Evolutionary conservation across 2,329 filamentous ascomycete genomes (phyloP).

Genomic region (Ilyonectria mors-panacis): DNA sequence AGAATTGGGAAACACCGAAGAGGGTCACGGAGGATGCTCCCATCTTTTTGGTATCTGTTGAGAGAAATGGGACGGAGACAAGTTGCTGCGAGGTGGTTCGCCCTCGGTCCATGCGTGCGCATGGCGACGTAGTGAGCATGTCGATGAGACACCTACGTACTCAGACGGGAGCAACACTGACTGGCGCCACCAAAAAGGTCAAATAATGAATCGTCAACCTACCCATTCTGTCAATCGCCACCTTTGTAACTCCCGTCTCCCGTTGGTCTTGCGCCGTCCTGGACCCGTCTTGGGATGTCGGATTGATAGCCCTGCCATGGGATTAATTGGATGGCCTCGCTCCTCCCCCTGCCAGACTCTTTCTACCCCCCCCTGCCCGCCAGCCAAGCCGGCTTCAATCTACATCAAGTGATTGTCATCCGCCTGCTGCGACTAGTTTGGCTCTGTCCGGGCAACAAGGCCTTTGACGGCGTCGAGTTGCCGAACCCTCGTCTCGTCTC

Average conservation of each 20-base stretch:
- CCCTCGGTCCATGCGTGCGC: no score
- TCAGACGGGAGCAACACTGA: background rate
- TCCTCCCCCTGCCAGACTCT: background rate
- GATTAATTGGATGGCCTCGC: slow-evolving; percentile 15
- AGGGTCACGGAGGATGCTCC: background rate
- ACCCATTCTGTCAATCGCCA: background rate
- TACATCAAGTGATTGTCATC: slow-evolving; percentile 17
- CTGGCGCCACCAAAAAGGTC: background rate
- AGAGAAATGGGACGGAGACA: background rate
- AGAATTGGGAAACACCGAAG: background rate
- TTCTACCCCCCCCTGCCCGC: background rate
- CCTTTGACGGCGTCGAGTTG: background rate
- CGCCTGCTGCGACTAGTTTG: slow-evolving; percentile 15
- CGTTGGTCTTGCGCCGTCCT: background rate
- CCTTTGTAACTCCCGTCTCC: background rate
- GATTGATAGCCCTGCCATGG: slow-evolving; percentile 14
- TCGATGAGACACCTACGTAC: background rate
- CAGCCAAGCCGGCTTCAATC: slow-evolving; percentile 22
- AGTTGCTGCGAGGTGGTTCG: no score
- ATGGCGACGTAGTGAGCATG: no score
- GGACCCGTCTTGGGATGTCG: slow-evolving; percentile 4
- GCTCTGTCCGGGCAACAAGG: slow-evolving; percentile 5
- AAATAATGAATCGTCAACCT: background rate
- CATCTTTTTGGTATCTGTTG: background rate
- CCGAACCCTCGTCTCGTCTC: background rate